phyloP scores from a whole-genome alignment of 225 moss, liverwort and hornwort species.

The Takakia lepidozioides region DNA sequence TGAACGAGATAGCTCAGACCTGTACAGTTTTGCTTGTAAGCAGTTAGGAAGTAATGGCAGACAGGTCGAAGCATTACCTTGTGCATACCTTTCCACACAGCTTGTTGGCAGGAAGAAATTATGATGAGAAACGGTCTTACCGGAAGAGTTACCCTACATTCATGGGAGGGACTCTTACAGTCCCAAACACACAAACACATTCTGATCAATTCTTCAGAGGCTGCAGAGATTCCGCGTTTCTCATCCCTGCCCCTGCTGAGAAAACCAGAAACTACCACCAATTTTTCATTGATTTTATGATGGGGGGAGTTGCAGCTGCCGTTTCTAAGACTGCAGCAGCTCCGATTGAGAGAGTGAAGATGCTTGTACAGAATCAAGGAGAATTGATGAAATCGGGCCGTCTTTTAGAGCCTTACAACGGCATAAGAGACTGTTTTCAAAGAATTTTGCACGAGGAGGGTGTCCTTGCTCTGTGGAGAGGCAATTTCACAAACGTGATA shows the following conservation, averaged over 20 bases:
- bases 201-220: background rate
- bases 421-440: slow-evolving; percentile 10
- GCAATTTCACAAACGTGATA: slow-evolving; percentile 9
- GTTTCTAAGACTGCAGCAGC: slow-evolving; percentile 14
- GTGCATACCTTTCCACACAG: background rate
- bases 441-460: slow-evolving; percentile 5
- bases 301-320: slow-evolving; percentile 12
- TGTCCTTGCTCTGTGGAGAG: slow-evolving; percentile 5
- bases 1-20: too few species aligned
- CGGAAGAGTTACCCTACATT: background rate
- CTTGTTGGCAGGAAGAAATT: background rate
- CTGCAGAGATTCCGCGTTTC: background rate
- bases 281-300: slow-evolving; percentile 4
- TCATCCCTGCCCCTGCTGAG: background rate
- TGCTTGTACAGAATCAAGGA: slow-evolving; percentile 7
- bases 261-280: background rate
- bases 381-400: slow-evolving; percentile 7
- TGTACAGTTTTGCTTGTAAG: background rate
- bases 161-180: background rate
- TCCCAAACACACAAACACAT: background rate
- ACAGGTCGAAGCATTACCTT: background rate
- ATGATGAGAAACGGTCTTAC: background rate
- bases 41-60: slow-evolving; percentile 2
- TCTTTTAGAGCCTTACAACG: slow-evolving; percentile 7
- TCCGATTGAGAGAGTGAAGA: slow-evolving; percentile 9